phyloP scores from a whole-genome alignment of 805 yeast species.

The Candida dajiaensis region DNA sequence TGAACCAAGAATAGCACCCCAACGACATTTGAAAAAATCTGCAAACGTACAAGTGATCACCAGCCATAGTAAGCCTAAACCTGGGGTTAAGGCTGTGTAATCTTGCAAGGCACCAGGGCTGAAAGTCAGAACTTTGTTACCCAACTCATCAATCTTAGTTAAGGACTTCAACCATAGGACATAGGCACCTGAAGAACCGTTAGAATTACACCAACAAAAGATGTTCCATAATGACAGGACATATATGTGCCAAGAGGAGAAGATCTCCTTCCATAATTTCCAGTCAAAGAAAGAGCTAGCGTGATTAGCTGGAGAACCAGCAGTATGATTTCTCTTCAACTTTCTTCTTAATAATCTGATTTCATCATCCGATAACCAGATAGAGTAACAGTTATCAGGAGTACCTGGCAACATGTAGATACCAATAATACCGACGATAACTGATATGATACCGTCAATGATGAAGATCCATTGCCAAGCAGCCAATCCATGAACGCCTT shows the following conservation, averaged over 20 bases:
- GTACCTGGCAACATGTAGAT: conserved; percentile 37
- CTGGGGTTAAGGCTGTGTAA: conserved; percentile 30
- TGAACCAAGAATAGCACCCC: conserved; percentile 34
- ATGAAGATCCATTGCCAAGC: conserved; percentile 49
- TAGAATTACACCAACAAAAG: conserved; percentile 49
- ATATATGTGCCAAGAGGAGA: conserved; percentile 54
- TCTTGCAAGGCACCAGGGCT: not conserved
- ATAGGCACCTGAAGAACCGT: conserved; percentile 40
- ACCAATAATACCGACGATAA: conserved; percentile 30
- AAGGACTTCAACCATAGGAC: conserved; percentile 43
- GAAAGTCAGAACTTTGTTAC: conserved; percentile 11
- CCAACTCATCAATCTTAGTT: conserved; percentile 34
- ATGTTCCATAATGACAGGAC: conserved; percentile 46
- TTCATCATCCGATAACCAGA: conserved; percentile 52
- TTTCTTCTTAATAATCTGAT: conserved; percentile 45
- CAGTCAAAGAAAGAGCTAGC: conserved; percentile 33
- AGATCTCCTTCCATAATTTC: conserved; percentile 45
- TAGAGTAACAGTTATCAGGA: conserved; percentile 43
- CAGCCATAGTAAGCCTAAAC: conserved; percentile 21
- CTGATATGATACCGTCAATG: conserved; percentile 42
- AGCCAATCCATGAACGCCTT: conserved; percentile 38
- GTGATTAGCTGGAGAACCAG: not conserved
- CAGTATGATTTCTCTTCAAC: conserved; percentile 27
- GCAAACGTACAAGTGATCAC: conserved; percentile 10
- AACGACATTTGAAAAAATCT: conserved; percentile 35